Conservation (phyloP, 345 rosid genomes). For the Euphorbia lathyris region DNA sequence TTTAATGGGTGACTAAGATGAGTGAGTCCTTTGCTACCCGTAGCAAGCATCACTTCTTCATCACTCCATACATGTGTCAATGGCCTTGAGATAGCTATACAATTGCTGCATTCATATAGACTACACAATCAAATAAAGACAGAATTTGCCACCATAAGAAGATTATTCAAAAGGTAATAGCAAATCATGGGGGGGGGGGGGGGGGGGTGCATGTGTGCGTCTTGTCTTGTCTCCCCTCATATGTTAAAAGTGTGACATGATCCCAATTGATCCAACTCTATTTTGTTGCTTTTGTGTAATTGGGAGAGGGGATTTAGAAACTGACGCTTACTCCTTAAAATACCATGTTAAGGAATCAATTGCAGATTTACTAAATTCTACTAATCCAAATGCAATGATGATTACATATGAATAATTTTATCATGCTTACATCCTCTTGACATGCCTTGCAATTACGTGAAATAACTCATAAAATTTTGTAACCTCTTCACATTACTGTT, state of each 20-base stretch:
- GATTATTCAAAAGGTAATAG: not conserved
- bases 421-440: not conserved
- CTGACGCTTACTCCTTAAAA: not conserved
- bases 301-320: not conserved
- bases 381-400: conserved; percentile 5
- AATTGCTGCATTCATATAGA: conserved; percentile 27
- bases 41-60: conserved; percentile 69
- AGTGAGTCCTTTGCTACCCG: conserved; percentile 50
- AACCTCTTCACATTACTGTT: conserved; percentile 34
- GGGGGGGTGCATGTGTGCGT: too few species aligned
- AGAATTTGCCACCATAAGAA: not conserved
- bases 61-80: conserved; percentile 50
- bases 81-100: conserved; percentile 32
- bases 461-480: not conserved
- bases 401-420: not conserved
- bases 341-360: not conserved
- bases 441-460: not conserved
- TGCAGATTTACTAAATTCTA: not conserved
- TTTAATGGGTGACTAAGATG: conserved; percentile 57
- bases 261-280: not conserved
- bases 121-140: conserved; percentile 10
- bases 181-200: not conserved
- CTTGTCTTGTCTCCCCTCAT: not conserved
- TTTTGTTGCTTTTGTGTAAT: not conserved
- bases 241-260: not conserved